phyloP scores from a whole-genome alignment of 208 protist species.

The Acanthamoeba culbertsoni region DNA sequence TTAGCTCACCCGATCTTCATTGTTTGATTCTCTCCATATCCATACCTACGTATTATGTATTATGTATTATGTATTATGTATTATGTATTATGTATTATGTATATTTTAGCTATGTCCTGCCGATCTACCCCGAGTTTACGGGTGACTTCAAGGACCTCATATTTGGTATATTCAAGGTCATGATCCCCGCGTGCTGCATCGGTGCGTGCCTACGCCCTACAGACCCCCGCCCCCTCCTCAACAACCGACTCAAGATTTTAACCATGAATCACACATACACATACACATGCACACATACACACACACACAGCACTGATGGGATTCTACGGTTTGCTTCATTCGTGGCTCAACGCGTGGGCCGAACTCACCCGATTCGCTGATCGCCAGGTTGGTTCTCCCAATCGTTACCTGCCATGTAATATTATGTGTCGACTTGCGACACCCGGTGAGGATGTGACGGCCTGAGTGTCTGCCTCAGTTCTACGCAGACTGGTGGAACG shows the following conservation, averaged over 20 bases:
- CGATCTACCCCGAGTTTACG: not conserved
- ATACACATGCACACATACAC: no score
- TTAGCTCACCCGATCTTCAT: no score
- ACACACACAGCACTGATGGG: slow-evolving; percentile 22
- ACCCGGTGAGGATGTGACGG: no score
- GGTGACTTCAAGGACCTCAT: slow-evolving; percentile 46
- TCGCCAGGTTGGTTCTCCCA: slow-evolving; percentile 15
- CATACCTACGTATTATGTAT: no score
- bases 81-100: no score
- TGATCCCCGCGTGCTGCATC: slow-evolving; percentile 33
- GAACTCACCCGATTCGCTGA: slow-evolving; percentile 53
- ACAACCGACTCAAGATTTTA: no score
- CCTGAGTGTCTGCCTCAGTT: no score
- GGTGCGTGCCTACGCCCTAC: not conserved
- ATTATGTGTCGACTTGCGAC: no score
- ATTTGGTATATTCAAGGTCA: slow-evolving; percentile 49
- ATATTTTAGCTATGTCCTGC: not conserved
- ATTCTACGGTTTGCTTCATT: slow-evolving; percentile 48
- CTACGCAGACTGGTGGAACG: slow-evolving; percentile 60
- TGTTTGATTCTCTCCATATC: no score
- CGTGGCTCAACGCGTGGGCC: slow-evolving; percentile 42
- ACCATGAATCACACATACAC: no score
- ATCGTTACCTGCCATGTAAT: no score
- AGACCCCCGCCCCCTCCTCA: not conserved
- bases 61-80: no score